Evolutionary conservation across 1,284 basidiomycete species (phyloP), one percentile per base, ranked within the genome.

Genomic region (Pseudozyma sp.): DNA sequence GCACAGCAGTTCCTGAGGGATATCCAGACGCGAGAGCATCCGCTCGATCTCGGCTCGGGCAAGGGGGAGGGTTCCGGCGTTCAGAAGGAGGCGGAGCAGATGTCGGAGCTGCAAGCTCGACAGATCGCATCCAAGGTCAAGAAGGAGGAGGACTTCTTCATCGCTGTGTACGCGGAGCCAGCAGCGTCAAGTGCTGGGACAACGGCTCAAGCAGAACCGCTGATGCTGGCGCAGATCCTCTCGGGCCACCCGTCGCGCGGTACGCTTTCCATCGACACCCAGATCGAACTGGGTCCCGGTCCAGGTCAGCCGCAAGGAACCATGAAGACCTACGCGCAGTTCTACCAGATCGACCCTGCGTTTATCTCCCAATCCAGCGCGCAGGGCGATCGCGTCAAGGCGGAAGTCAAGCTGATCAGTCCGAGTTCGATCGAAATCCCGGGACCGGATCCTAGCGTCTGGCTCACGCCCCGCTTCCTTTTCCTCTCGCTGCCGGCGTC

Each of bases 221-320:
- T 69, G 7, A 17, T 75, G 50, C 54, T 61, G 7, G 59, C 57
- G 7, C 65, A 53, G 34, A 91, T 94, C 69, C 89, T 88, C 14
- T 90, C 91, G 0, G 93, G 93, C 1, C 92, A 93, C 82, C 92
- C 92, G 0, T 89, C 89, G 24, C 87, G 91, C 9, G 93, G 93
- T 0, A 89, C 89, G 0, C 86, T 94, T 16, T 89, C 91, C 0
- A 86, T 94, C 1, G 90, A 91, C 37, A 87, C 89, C 16, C 87
- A 89, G 39, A 87, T 86, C 30, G 89, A 91, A 4, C 89, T 92
- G 0, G 77, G 80, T 0, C 82, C 85, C 2, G 91, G 91, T 4
- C 86, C 89, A 14, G 78, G 81, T 2, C 89, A 92, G n/a, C 89
- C 90, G 14, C 68, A 72, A 37, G 68, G 72, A 9, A 69, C 67